phyloP scores from a whole-genome alignment of 345 rosid genomes.

The Pelargonium nanum region DNA sequence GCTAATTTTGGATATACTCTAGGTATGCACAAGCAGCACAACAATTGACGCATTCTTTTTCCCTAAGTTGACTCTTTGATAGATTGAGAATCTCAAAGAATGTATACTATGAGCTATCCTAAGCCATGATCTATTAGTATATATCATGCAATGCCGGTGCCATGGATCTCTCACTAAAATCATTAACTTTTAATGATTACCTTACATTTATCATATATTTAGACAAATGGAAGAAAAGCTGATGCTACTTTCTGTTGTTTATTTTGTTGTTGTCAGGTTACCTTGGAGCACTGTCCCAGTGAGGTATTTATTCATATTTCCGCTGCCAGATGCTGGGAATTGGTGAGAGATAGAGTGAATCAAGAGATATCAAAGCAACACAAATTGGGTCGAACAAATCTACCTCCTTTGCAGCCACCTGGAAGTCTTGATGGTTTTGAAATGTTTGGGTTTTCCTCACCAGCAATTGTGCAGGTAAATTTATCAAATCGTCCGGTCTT shows the following conservation, averaged over 20 bases:
- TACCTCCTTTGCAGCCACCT: constrained; percentile 90
- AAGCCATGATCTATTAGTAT: no score
- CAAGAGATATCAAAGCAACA: constrained; percentile 84
- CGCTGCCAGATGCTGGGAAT: constrained; percentile 91
- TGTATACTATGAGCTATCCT: no score
- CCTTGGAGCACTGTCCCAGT: constrained; percentile 55
- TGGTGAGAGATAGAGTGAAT: constrained; percentile 92
- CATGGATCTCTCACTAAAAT: background rate
- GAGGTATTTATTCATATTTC: constrained; percentile 85
- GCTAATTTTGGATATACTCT: no score
- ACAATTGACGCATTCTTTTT: no score
- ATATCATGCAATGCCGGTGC: no score
- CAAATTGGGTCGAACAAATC: constrained; percentile 58
- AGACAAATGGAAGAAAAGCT: background rate
- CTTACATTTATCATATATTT: background rate
- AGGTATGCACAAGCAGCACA: no score
- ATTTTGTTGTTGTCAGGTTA: constrained; percentile 48
- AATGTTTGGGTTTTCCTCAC: constrained; percentile 94
- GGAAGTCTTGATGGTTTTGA: constrained; percentile 96
- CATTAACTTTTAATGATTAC: background rate
- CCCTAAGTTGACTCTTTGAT: no score
- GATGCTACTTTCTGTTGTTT: background rate
- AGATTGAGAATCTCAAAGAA: no score
- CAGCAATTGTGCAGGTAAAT: constrained; percentile 83
- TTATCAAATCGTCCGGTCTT: no score